phyloP scores from a whole-genome alignment of 768 basidiomycete genomes.

The Scleroderma bovista region DNA sequence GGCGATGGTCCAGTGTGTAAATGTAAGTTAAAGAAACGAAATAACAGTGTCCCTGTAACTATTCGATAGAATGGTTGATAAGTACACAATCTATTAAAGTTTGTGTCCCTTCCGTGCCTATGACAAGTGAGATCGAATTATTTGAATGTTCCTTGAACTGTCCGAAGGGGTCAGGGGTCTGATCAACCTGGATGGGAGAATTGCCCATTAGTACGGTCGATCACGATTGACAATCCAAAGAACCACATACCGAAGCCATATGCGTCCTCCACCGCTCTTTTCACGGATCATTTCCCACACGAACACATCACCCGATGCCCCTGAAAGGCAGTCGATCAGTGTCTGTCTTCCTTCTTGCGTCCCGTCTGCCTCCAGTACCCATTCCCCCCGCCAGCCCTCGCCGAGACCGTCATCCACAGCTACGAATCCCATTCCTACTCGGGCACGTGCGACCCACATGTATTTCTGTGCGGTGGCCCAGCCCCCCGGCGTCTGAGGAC shows the following conservation, averaged over 20 bases:
- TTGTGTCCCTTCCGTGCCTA: slow-evolving; percentile 2
- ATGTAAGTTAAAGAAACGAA: neutral
- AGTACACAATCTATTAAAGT: neutral
- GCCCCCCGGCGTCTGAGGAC: slow-evolving; percentile 57
- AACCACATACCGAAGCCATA: slow-evolving; percentile 59
- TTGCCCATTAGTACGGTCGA: neutral
- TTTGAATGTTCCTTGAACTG: slow-evolving; percentile 14
- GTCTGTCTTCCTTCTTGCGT: slow-evolving; percentile 58
- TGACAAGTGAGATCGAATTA: slow-evolving; percentile 18
- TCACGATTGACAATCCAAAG: neutral
- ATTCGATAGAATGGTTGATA: neutral
- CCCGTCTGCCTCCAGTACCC: slow-evolving; percentile 77
- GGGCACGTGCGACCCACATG: slow-evolving; percentile 59
- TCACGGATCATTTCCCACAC: slow-evolving; percentile 58
- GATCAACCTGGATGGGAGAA: slow-evolving; percentile 12
- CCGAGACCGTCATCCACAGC: slow-evolving; percentile 40
- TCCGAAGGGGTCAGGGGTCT: slow-evolving; percentile 16
- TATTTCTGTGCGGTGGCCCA: slow-evolving; percentile 54
- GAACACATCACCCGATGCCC: slow-evolving; percentile 29
- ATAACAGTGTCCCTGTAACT: neutral
- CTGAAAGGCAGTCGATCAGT: slow-evolving; percentile 49
- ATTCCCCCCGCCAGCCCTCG: slow-evolving; percentile 71
- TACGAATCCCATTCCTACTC: slow-evolving; percentile 32
- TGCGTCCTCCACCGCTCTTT: slow-evolving; percentile 49
- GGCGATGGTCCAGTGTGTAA: neutral